Conservation (phyloP, 129 eudicot genomes). For the Flaveria linearis region DNA sequence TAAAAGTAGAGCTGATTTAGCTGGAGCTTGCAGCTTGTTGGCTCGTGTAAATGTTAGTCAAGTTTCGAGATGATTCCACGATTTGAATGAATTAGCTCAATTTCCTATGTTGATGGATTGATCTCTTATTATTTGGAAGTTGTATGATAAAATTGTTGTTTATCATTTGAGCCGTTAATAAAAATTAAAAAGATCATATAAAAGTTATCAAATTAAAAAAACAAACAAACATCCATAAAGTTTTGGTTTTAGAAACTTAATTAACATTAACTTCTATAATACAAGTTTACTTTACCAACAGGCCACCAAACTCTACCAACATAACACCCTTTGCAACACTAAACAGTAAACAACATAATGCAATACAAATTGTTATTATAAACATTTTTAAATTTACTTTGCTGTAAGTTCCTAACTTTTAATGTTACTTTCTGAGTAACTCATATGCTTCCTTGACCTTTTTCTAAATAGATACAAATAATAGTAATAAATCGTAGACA, state of each 20-base stretch:
- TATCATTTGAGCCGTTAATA: not conserved
- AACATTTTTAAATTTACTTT: not conserved
- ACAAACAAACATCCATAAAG: not conserved
- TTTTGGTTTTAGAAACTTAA: not conserved
- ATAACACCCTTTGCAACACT: not conserved
- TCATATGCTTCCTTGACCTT: not conserved
- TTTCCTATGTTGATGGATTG: not conserved
- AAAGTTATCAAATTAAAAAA: no score
- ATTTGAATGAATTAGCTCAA: not conserved
- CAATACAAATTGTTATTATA: not conserved
- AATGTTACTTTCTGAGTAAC: not conserved
- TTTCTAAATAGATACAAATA: not conserved
- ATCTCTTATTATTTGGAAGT: no score
- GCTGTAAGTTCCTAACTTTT: not conserved
- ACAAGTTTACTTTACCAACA: not conserved
- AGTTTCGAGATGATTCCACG: no score
- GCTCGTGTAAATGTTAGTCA: no score
- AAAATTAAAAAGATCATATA: no score
- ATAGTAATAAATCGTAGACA: not conserved
- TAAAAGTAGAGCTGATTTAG: no score
- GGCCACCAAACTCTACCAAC: not conserved
- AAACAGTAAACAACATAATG: not conserved
- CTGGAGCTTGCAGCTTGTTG: no score
- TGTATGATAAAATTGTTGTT: no score
- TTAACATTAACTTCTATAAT: not conserved